Evolutionary conservation across 139 green algal genomes (phyloP).

Genomic region (Penium margaritaceum): DNA sequence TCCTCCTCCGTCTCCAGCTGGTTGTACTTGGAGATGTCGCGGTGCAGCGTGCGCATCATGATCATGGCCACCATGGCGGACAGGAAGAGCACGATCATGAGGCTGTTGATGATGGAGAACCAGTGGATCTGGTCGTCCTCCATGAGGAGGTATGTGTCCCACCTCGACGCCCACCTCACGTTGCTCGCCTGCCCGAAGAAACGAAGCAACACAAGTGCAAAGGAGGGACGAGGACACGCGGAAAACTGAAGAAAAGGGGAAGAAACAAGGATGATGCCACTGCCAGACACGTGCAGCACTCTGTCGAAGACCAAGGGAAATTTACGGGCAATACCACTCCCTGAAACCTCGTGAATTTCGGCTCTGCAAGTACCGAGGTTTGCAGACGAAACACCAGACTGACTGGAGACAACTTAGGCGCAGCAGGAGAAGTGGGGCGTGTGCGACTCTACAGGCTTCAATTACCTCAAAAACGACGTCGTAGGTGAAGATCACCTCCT

Average conservation of each 20-base stretch:
- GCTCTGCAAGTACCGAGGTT: neutral
- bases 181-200: conserved; percentile 51
- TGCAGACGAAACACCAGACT: too few relatives aligned
- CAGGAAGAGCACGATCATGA: conserved; percentile 99
- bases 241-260: neutral
- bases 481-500: conserved; percentile 95
- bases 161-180: conserved; percentile 91
- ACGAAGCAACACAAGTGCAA: neutral
- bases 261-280: neutral
- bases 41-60: conserved; percentile 88
- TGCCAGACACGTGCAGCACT: neutral
- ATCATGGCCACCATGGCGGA: conserved; percentile 98
- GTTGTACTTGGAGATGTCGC: conserved; percentile 96
- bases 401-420: too few relatives aligned
- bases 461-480: conserved; percentile 63
- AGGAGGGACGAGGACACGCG: neutral
- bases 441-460: too few relatives aligned
- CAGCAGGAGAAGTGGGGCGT: too few relatives aligned
- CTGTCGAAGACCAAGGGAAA: neutral
- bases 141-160: conserved; percentile 97
- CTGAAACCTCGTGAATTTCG: neutral
- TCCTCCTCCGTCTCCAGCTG: conserved; percentile 87
- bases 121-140: conserved; percentile 92
- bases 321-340: neutral
- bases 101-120: conserved; percentile 98